Conservation (phyloP, 2,329 filamentous ascomycete genomes). For the Verticillium klebahnii region DNA sequence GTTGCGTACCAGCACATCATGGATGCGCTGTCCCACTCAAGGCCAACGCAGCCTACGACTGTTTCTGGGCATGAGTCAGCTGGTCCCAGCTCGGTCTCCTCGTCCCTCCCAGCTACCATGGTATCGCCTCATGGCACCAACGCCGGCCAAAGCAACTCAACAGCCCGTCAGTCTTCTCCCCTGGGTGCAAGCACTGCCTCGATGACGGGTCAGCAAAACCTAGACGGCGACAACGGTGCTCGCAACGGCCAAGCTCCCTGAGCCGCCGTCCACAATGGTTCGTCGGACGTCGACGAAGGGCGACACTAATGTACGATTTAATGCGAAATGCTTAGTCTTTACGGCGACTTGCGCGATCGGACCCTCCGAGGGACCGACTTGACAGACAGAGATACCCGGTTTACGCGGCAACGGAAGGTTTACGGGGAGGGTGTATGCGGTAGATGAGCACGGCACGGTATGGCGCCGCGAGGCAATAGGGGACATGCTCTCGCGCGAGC, state of each 20-base stretch:
- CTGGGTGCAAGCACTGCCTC: conserved; percentile 12
- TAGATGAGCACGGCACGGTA: neutral
- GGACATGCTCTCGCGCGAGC: neutral
- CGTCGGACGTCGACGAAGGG: neutral
- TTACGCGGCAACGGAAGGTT: neutral
- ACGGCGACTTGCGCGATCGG: neutral
- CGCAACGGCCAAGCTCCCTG: neutral
- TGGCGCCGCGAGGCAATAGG: neutral
- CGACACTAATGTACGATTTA: neutral
- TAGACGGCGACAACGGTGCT: neutral
- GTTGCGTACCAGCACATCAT: neutral
- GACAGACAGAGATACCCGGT: neutral
- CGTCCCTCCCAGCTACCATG: conserved; percentile 6
- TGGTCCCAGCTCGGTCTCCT: neutral
- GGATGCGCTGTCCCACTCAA: neutral
- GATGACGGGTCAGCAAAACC: conserved; percentile 4
- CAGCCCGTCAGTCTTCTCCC: conserved; percentile 6
- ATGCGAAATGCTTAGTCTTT: neutral
- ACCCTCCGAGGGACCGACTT: neutral
- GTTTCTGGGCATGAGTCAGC: neutral
- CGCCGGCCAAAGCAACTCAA: conserved; percentile 8
- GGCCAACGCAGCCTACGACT: neutral
- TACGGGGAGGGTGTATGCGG: neutral
- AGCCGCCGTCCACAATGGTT: neutral
- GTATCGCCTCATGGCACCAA: conserved; percentile 11